Base-by-base conservation (phyloP, 1,284 basidiomycete genomes). In the Cutaneotrichosporon sp. region DNA sequence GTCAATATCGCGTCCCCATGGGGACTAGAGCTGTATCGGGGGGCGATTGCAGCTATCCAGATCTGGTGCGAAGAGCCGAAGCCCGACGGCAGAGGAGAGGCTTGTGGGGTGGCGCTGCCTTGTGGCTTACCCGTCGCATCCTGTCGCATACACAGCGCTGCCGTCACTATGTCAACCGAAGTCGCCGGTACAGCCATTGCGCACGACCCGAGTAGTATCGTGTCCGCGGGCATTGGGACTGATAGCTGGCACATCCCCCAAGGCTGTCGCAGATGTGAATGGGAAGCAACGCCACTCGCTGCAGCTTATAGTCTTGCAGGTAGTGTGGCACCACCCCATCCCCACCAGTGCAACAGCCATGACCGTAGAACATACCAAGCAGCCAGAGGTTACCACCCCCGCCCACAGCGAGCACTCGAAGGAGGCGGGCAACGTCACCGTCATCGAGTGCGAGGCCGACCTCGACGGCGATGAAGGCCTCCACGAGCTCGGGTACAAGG, bases 401-500 rank as follows among this genome's bases (percentile, higher is more conserved):
- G 38, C 38, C 3, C 38, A 42, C 7, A 42, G 22, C 9, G 16
- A 4, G 9, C 49, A 38, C 54, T 42, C 38, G 38, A 65, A 62
- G 54, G 60, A 62, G 18, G 54, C 46, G 2, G 63, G 63, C 16
- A 59, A 62, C 18, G 36, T 65, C 18, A 54, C 56, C 2, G 54
- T 65, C 10, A 33, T 58, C 34, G 59, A 51, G 25, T 29, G 38
- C 4, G 54, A 50, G 9, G 57, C 24, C 16, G 47, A 64, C 4
- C 42, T 65, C 10, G 57, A 54, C 1, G 60, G 60, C 6, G 63
- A 65, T 33, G 63, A 62, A 57, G 63, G 60, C 25, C 57, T 65
- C 6, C 60, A 65, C 22, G 50, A 65, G 29, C 57, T 65, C 4
- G 63, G 63, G 16, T 65, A 65, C 63, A 62, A 58, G 42, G 57